Base-by-base conservation (phyloP, 345 rosid genomes). In the Gossypium herbaceum region DNA sequence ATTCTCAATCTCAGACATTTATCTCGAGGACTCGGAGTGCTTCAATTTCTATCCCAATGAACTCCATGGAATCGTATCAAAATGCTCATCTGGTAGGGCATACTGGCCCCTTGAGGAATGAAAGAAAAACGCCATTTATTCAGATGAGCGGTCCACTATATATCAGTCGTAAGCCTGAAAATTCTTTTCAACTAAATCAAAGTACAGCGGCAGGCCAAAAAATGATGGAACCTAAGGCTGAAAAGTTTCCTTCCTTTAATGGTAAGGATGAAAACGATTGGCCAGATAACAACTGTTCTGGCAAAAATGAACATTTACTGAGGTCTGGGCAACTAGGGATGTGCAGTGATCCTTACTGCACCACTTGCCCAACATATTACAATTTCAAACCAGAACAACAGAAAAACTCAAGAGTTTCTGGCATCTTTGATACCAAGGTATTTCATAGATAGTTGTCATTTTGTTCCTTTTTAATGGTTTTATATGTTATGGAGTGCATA, bases 301-400 rank as follows among this genome's bases (percentile, higher is more conserved):
- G 71, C 58, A 91, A 83, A 82, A 94, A 92, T 79, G 85, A 84
- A 54, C 87, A 92, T 88, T 81, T 92, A 75, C 27, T 85, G 79
- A 88, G 91, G 85, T 94, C 97, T 80, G 97, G 98, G 12, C 92
- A 85, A 60, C 70, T 90, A 68, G 97, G 98, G 7, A 81, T 86
- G 92, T 94, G 98, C 77, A 85, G 84, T 81, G 94, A 91, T 85
- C 98, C 97, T 74, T 94, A 92, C 76, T 92, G 97, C 82, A 94
- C 97, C 19, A 90, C 90, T 73, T 94, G 98, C 63, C 98, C 97
- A 44, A 79, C 90, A 25, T 84, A 77, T 72, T 90, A 89, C 86
- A 84, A 82, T 74, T 69, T 71, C 54, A 83, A 83, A 76, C 76
- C 84, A 59, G 75, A 77, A 25, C 82, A 78, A 34, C 78, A 77